Base-by-base conservation (phyloP, 2,329 filamentous ascomycete species). In the Magnaporthiopsis rhizophila region DNA sequence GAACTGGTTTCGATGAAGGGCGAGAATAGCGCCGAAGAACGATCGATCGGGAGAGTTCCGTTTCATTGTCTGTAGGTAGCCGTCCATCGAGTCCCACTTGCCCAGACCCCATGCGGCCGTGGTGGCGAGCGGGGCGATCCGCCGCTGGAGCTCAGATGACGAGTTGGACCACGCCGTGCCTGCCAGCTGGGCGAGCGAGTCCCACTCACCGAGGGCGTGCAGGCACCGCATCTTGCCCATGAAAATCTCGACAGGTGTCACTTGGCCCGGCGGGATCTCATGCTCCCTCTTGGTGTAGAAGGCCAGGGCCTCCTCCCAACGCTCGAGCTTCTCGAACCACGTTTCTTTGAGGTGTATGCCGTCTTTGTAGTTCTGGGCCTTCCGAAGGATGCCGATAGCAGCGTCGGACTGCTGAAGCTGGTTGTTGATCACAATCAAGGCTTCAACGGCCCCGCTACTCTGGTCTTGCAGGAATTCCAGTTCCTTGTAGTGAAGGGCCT, bases 201-300 rank as follows among this genome's bases (percentile, higher is more conserved):
- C 96, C 95, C 95, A 99, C 75, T 99, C 95, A 67, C 95, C 95
- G 50, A 99, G 83, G 11, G 95, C 96, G 74, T 99, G 95, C 68
- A 98, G 79, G 82, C 95, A 99, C 61, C 95, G 88, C 95, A 99
- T 99, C 78, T 99, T 99, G 69, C 95, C 95, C 93, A 99, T 98
- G 45, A 96, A 92, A 64, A 99, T 92, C 66, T 98, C 95, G 66
- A 99, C 92, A 0, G 92, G 92, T 0, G 81, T 77, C 1, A 79
- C 74, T 66, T 83, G 78, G 64, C 85, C 83, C 2, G 79, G 75
- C 0, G 81, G 80, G 36, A 91, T 82, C 68, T 92, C 88, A 62
- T 80, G 77, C 71, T 97, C 94, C 59, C 94, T 89, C 72, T 91
- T 89, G 71, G 95, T 91, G 73, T 98, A 98, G 61, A 95, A 96